Conservation (phyloP, 2,329 filamentous ascomycete species). For the Colletotrichum limetticola region DNA sequence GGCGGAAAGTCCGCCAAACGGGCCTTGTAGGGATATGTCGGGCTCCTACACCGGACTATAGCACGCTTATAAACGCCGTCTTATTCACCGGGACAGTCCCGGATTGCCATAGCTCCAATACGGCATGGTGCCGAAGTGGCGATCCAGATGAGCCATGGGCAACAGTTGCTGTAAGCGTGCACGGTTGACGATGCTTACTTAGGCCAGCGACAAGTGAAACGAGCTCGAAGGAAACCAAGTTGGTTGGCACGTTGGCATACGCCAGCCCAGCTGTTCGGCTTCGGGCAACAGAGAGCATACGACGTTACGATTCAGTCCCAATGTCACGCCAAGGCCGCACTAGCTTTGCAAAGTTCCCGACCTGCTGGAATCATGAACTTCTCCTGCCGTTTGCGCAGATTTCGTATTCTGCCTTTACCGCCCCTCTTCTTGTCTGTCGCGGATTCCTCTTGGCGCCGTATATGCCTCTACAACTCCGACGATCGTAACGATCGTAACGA, state of each 20-base stretch:
- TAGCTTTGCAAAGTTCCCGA: neutral
- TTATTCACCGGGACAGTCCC: constrained; percentile 15
- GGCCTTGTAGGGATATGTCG: constrained; percentile 1
- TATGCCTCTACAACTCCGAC: neutral
- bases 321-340: constrained; percentile 7
- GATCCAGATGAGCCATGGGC: constrained; percentile 28
- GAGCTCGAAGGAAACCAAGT: neutral
- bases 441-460: constrained; percentile 6
- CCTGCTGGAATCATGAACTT: constrained; percentile 13
- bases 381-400: constrained; percentile 2
- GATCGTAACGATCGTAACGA: neutral
- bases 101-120: constrained; percentile 5
- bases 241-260: constrained; percentile 22
- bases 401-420: neutral
- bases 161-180: constrained; percentile 14
- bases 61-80: neutral
- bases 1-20: constrained; percentile 3
- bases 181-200: constrained; percentile 11
- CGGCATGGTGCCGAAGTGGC: constrained; percentile 19
- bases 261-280: constrained; percentile 5
- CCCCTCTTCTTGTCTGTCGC: constrained; percentile 30
- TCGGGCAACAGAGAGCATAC: constrained; percentile 6
- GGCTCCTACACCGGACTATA: constrained; percentile 8
- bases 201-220: constrained; percentile 24
- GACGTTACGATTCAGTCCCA: constrained; percentile 9